A percentile compares a stretch with the other conserved stretches of the same genome.
phyloP scores from a whole-genome alignment of 805 yeast genomes.

The Candida sanyiensis region DNA sequence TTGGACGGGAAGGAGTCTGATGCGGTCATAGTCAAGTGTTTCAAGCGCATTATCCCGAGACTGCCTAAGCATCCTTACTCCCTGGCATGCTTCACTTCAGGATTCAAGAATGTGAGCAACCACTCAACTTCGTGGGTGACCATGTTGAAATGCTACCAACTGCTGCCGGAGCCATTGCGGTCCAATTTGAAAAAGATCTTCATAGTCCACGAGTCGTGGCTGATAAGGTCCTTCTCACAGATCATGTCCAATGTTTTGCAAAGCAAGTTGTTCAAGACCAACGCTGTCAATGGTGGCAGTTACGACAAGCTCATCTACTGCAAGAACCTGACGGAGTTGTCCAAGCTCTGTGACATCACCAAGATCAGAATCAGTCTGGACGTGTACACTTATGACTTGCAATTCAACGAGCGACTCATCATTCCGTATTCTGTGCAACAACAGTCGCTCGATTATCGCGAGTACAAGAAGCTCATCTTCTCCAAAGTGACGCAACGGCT shows the following conservation, averaged over 20 bases:
- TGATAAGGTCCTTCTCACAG: conserved; percentile 71
- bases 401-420: conserved; percentile 43
- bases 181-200: conserved; percentile 56
- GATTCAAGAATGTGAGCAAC: conserved; percentile 47
- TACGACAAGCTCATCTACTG: conserved; percentile 28
- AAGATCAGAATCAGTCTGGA: conserved; percentile 67
- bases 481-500: conserved; percentile 49
- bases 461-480: conserved; percentile 36
- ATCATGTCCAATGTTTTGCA: conserved; percentile 58
- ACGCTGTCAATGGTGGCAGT: conserved; percentile 11
- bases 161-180: conserved; percentile 51
- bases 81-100: conserved; percentile 75
- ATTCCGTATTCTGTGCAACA: conserved; percentile 37
- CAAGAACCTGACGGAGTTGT: conserved; percentile 29
- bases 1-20: conserved; percentile 33
- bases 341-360: conserved; percentile 59
- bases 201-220: conserved; percentile 89
- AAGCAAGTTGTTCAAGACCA: conserved; percentile 36
- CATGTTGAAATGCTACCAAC: conserved; percentile 54
- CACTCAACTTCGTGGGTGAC: conserved; percentile 55
- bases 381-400: conserved; percentile 60
- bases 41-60: conserved; percentile 46
- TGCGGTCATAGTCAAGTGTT: conserved; percentile 42
- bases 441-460: conserved; percentile 26
- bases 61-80: conserved; percentile 63